Evolutionary conservation across 805 yeast species (phyloP), one percentile per base, ranked within the genome.

Genomic region (Hanseniaspora guilliermondii): DNA sequence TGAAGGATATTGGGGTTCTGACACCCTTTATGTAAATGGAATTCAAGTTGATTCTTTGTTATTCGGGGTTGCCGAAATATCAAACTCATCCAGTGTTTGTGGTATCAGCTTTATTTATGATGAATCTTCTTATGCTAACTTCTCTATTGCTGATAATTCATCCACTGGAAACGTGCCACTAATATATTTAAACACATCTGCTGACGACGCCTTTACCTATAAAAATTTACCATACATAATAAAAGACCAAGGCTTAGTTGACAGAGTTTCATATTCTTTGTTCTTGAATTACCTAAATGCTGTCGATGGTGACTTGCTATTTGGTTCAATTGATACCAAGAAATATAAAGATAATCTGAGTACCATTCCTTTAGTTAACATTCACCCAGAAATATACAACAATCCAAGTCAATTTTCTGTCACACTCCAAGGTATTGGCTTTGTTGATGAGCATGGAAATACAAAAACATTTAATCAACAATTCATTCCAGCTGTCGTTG

Each of bases 241-340:
- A 71, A 79, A 74, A 49, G 63, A 70, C 35, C 75, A 76, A 52
- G 89, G 88, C 0, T 62, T 76, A 41, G 83, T 80, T 57, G 61
- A 73, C 45, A 73, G 75, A 49, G 71, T 73, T 39, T 77, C 77
- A 1, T 85, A 82, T 64, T 83, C 91, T 0, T 69, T 85, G 53
- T 83, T 71, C 61, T 71, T 85, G 64, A 76, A 79, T 60, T 66
- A 68, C 2, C 59, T 63, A 8, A 65, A 66, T 35, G 68, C 77
- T 0, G 45, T 60, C 4, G 56, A 69, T 1, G 89, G 87, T 6
- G 66, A 73, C 17, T 70, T 84, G 19, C 64, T 84, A 49, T 84
- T 84, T 70, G 91, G 93, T 47, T 91, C 82, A 30, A 74, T 80
- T 25, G 91, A 84, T 61, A 77, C 74, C 56, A 73, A 77, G 36